Base-by-base conservation (phyloP, 176 grass and related monocot species). In the Hordeum marinum region DNA sequence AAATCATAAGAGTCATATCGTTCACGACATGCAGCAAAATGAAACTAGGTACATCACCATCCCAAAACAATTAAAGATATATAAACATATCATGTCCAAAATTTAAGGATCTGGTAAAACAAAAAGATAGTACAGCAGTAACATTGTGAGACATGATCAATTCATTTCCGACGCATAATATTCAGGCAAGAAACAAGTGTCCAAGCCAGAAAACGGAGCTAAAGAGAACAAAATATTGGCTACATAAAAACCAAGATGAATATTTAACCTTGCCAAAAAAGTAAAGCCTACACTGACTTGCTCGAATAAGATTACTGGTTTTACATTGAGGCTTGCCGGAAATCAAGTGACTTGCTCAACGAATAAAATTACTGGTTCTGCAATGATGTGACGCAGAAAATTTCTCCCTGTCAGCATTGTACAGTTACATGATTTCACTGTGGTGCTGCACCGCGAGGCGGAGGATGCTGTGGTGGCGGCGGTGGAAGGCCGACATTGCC, bases 401-500 rank as follows among this genome's bases (percentile, higher is more conserved):
- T 1, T 80, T 7, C 59, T 85, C 50, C 18, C 36, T 2, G 31
- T 73, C 34, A 78, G n/a, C 40, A 9, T 29, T 68, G 82, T 34
- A 69, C 60, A 41, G 62, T 58, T 68, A 17, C 31, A 43, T 29
- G 21, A 50, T 68, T 68, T 84, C 77, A 97, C 67, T 94, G 90
- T 31, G 92, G 90, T 80, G 92, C 41, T 11, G 88, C 90, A 45
- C 90, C 85, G 60, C 86, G 87, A 46, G 95, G 90, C 2, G 87
- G 83, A 8, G 82, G 92, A 15, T 91, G 88, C 59, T 90, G 87
- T 55, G 84, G 79, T 1, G 90, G 93, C 1, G 90, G 88, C 11
- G 89, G 90, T 39, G 90, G 85, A 45, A 92, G 72, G 21, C 92
- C 94, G 29, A 91, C 87, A 65, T 92, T 97, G 36, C 94, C 90